Conservation (phyloP, 805 yeast species). For the Sporopachydermia lactativora region DNA sequence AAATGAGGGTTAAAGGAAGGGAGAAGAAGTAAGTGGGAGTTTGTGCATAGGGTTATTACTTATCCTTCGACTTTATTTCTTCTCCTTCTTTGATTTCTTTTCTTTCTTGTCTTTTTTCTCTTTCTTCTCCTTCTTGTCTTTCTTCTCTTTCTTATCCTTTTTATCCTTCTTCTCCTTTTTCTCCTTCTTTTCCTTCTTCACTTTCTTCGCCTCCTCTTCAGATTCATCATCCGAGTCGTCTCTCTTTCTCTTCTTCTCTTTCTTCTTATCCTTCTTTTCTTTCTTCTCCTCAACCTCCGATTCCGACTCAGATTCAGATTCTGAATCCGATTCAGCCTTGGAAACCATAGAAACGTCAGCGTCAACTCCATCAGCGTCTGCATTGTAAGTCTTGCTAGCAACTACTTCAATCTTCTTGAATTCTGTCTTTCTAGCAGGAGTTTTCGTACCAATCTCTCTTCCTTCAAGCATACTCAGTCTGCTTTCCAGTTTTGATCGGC, state of each 20-base stretch:
- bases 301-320: neutral
- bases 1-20: too few relatives aligned
- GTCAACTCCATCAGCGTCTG: conserved; percentile 82
- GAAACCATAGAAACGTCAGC: conserved; percentile 71
- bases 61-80: too few relatives aligned
- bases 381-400: conserved; percentile 81
- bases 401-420: conserved; percentile 77
- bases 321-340: conserved; percentile 53
- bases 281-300: conserved; percentile 25
- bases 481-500: conserved; percentile 85
- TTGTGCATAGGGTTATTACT: too few relatives aligned
- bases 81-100: too few relatives aligned
- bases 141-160: conserved; percentile 18
- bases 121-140: conserved; percentile 11
- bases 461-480: conserved; percentile 94
- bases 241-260: conserved; percentile 13
- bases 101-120: conserved; percentile 15
- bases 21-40: too few relatives aligned
- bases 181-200: conserved; percentile 16
- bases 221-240: conserved; percentile 15
- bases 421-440: conserved; percentile 60
- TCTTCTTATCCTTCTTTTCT: conserved; percentile 17
- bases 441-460: conserved; percentile 71
- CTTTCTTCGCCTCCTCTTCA: conserved; percentile 14
- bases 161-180: conserved; percentile 19